These are phyloP conservation scores for Talaromyces sp. DNA, from an alignment of 2,329 filamentous ascomycete genomes.

Conservation along the genomic window DNA sequence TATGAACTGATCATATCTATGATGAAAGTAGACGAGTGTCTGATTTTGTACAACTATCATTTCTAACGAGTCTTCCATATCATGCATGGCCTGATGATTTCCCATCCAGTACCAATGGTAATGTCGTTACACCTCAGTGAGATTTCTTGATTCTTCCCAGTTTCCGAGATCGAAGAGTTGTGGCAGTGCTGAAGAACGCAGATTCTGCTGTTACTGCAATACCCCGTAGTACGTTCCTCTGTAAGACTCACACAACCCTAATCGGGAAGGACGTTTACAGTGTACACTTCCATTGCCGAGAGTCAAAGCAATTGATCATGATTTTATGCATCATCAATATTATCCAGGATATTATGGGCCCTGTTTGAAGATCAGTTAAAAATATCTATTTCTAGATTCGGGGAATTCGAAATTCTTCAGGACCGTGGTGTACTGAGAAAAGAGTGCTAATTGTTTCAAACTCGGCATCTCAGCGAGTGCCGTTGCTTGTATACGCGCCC, in stretches of 20 bases:
- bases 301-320: background rate
- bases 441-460: slow-evolving; percentile 13
- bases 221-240: no score
- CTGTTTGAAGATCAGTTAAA: background rate
- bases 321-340: background rate
- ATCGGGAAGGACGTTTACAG: background rate
- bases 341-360: background rate
- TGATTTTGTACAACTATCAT: no score
- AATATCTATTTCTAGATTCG: background rate
- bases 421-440: background rate
- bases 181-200: background rate
- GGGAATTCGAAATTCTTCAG: slow-evolving; percentile 4
- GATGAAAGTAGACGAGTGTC: no score
- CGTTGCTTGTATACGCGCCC: slow-evolving; percentile 15
- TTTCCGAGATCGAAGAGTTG: background rate
- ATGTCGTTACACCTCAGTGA: background rate
- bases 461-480: slow-evolving; percentile 6
- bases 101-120: background rate
- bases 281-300: background rate
- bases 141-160: background rate
- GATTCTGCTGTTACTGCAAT: background rate
- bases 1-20: background rate
- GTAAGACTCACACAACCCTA: background rate
- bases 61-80: background rate
- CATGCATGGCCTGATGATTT: background rate